These are phyloP conservation scores for Nothophaeocryptopus gaeumannii DNA, from an alignment of 2,329 filamentous ascomycete species.

Conservation along the genomic window DNA sequence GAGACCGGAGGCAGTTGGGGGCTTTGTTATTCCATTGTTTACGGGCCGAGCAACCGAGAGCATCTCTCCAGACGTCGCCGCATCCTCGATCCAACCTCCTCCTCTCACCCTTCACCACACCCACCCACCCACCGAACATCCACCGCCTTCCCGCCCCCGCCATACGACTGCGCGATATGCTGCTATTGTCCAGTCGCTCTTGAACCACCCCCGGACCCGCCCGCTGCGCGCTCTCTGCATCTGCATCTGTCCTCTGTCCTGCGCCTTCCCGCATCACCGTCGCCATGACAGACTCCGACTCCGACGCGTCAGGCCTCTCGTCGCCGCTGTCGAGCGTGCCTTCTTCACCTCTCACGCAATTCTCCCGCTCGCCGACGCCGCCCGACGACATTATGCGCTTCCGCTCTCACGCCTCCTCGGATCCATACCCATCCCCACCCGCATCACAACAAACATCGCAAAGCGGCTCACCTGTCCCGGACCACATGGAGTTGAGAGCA, in stretches of 20 bases:
- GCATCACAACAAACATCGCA: constrained; percentile 48
- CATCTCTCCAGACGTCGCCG: neutral
- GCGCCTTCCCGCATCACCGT: constrained; percentile 19
- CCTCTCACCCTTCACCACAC: no score
- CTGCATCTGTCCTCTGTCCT: constrained; percentile 12
- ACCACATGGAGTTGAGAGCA: constrained; percentile 41
- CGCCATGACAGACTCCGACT: neutral
- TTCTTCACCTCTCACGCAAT: constrained; percentile 24
- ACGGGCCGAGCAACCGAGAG: no score
- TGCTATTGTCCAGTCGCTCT: neutral
- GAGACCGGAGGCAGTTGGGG: no score
- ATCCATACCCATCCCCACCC: constrained; percentile 39
- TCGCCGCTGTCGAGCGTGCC: constrained; percentile 27
- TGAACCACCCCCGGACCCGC: no score
- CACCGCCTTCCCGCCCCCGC: no score
- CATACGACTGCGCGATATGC: constrained; percentile 1
- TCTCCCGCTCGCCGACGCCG: constrained; percentile 19
- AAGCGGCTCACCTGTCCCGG: constrained; percentile 46
- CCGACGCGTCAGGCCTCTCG: constrained; percentile 15
- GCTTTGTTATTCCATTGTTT: no score
- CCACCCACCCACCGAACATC: no score
- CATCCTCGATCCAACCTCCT: no score
- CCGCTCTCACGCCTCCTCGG: constrained; percentile 33
- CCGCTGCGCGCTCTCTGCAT: constrained; percentile 1
- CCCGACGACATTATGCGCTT: constrained; percentile 17